Conservation (phyloP, 495 filamentous ascomycete genomes). For the Penicillium psychrofluorescens region DNA sequence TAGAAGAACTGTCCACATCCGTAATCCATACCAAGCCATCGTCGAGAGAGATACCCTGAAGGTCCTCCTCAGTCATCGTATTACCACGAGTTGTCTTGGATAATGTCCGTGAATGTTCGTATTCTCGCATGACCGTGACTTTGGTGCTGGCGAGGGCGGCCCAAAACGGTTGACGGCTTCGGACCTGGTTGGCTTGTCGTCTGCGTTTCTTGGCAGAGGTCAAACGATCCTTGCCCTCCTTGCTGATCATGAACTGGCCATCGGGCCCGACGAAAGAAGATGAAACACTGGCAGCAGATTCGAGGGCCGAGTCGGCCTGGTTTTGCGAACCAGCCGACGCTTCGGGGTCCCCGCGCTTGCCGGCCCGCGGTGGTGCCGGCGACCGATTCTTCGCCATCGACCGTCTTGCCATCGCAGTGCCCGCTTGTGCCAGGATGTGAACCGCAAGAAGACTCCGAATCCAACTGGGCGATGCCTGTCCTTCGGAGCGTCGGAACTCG, state of each 20-base stretch:
- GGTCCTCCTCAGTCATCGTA: slow-evolving; percentile 73
- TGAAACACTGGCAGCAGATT: slow-evolving; percentile 38
- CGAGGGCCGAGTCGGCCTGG: slow-evolving; percentile 36
- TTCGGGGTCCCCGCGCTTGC: slow-evolving; percentile 51
- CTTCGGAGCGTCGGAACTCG: slow-evolving; percentile 35
- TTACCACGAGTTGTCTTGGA: slow-evolving; percentile 59
- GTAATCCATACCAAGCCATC: slow-evolving; percentile 82
- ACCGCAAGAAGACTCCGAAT: slow-evolving; percentile 62
- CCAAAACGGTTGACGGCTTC: slow-evolving; percentile 89
- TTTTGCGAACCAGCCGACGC: slow-evolving; percentile 44
- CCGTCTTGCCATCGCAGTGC: slow-evolving; percentile 46
- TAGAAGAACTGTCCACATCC: slow-evolving; percentile 71
- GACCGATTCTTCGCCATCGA: slow-evolving; percentile 45
- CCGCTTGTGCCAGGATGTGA: slow-evolving; percentile 81
- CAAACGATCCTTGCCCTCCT: slow-evolving; percentile 49
- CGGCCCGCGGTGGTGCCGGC: slow-evolving; percentile 30
- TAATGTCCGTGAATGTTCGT: slow-evolving; percentile 74
- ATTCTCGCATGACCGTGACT: slow-evolving; percentile 88
- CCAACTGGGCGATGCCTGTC: slow-evolving; percentile 49
- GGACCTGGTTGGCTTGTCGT: slow-evolving; percentile 81
- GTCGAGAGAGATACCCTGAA: slow-evolving; percentile 74
- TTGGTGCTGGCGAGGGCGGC: slow-evolving; percentile 90
- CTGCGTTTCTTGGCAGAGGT: slow-evolving; percentile 71
- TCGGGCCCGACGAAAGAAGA: slow-evolving; percentile 42
- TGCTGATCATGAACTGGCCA: slow-evolving; percentile 38